Base-by-base conservation (phyloP, 768 basidiomycete genomes). In the Suillus ampliporus region DNA sequence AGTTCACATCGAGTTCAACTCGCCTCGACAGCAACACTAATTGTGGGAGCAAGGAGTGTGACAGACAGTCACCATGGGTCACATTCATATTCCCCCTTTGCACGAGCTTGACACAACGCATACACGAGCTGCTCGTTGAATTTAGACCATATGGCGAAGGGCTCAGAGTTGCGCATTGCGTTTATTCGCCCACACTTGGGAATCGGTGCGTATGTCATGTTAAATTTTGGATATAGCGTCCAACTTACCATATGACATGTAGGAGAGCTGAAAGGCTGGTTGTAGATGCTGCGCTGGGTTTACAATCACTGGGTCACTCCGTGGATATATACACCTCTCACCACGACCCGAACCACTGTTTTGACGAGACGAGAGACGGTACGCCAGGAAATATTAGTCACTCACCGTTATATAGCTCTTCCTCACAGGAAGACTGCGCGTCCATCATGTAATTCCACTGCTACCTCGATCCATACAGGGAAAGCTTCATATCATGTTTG, bases 181-280 rank as follows among this genome's bases (percentile, higher is more conserved):
- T 94, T 97, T 76, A 82, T 97, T 60, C 96, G 97, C 72, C 96
- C 96, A 38, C 95, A 98, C 79, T 81, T 98, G 5, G 96, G 96
- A 61, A 95, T 98, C 57, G 96, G 95, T 95, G 67, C 47, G 74
- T 68, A 34, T 35, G 38, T 26, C 28, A 28, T 21, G 6, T 7
- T 6, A 34, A 5, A 10, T n/a, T 28, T 37, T 52, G 23, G 40
- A 11, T 15, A 6, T 41, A 13, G 13, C 47, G 38, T 44, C 44
- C 48, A 17, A 21, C 37, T 63, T 57, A 53, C 47, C 40, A 47
- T 59, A 43, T n/a, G 15, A 15, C 51, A 40, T 14, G 15, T 69
- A 98, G 96, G 66, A 97, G 97, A 21, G 97, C 97, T 3, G 97
- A 99, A 77, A 84, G 97, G 28, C 84, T 98, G 7, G 90, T 99